Percentiles rank a stretch among this genome's conserved stretches.
Evolutionary conservation across 352 stramenopile species (phyloP).

Genomic region (Ophiocytium majus): DNA sequence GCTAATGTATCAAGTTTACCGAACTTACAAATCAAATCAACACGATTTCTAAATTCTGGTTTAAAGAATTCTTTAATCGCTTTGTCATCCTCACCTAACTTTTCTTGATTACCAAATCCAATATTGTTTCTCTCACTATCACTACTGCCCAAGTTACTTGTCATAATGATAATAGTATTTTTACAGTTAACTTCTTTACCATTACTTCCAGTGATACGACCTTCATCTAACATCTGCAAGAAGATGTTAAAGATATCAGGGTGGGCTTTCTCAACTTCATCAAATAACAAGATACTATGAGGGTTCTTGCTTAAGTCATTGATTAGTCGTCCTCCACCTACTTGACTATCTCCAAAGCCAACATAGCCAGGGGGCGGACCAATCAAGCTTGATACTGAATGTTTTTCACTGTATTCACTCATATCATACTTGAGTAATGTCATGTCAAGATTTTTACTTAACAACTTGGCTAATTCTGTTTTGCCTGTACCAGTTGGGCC

Average conservation of each 20-base stretch:
- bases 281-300: conserved; percentile 86
- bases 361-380: conserved; percentile 63
- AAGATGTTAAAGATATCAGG: conserved; percentile 90
- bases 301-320: conserved; percentile 77
- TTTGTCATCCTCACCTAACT: too few relatives aligned
- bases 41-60: too few relatives aligned
- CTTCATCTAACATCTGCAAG: conserved; percentile 83
- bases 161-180: too few relatives aligned
- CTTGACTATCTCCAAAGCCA: conserved; percentile 10
- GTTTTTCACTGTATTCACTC: conserved; percentile 94
- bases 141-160: too few relatives aligned
- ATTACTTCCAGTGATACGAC: conserved; percentile 83
- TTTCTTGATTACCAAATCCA: too few relatives aligned
- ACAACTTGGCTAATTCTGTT: conserved; percentile 77
- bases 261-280: conserved; percentile 93
- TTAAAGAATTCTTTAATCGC: too few relatives aligned
- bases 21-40: too few relatives aligned
- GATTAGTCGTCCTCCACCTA: conserved; percentile 60
- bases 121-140: too few relatives aligned
- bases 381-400: conserved; percentile 66
- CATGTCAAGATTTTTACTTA: conserved; percentile 80
- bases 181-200: too few relatives aligned
- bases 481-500: conserved; percentile 80
- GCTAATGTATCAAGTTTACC: too few relatives aligned
- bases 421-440: conserved; percentile 91